Evolutionary conservation across 768 basidiomycete species (phyloP), one percentile per base, ranked within the genome.

Genomic region (Cubamyces lactineus): DNA sequence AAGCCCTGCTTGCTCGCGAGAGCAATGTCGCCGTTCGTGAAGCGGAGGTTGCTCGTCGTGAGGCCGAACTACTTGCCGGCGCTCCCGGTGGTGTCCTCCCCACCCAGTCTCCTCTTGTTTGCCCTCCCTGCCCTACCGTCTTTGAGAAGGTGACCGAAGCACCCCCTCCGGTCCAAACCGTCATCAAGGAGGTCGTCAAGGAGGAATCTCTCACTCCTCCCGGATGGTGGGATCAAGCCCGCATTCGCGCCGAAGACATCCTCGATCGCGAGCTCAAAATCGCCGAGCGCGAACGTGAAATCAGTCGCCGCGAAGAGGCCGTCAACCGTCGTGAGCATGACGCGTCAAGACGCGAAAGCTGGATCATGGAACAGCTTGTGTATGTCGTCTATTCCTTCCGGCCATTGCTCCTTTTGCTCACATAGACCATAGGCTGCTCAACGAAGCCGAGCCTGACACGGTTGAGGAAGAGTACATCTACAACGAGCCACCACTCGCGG

Each of bases 311-410:
- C 40, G 92, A 94, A 74, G 92, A 94, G 71, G 83, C 79, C 51
- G 86, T 94, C 63, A 94, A 94, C 70, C 88, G 89, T 58, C 80
- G 92, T 57, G 92, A 94, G 72, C 89, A 92, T 43, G 92, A 94
- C 69, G 91, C 92, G 56, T 86, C 91, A 52, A 84, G 92, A 67
- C 91, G 92, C 59, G 92, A 94, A 73, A 81, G 78, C 28, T 94
- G 92, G 92, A 93, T 94, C 69, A 93, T 94, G 92, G 93, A 94
- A 64, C 92, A 94, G 69, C 84, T 94, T 39, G 86, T 91, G 93
- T 94, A 79, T 66, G 87, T 79, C 42, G 21, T 8, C 6, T 16
- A 19, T 17, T 5, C 13, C 2, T n/a, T 26, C 16, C 11, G n/a
- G 0, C 28, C 23, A 21, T n/a, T 40, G 13, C 6, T 53, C 16